phyloP scores from a whole-genome alignment of 2,329 filamentous ascomycete species.

The Diaporthe sp. region DNA sequence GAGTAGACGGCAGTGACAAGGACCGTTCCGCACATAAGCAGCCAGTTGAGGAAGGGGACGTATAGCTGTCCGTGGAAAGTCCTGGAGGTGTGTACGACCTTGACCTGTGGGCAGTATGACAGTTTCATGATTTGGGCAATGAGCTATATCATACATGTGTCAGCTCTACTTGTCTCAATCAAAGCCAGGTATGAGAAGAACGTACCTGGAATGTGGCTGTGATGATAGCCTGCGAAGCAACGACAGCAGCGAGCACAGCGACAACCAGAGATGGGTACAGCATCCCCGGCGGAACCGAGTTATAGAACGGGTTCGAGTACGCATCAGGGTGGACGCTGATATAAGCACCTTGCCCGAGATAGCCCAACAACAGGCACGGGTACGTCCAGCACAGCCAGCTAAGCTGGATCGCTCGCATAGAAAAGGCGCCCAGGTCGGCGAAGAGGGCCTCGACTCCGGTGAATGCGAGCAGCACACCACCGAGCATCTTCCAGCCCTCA shows the following conservation, averaged over 20 bases:
- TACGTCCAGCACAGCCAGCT: conserved; percentile 76
- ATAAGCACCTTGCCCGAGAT: conserved; percentile 78
- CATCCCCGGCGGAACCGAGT: conserved; percentile 72
- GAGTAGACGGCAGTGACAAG: conserved; percentile 78
- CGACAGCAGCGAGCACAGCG: conserved; percentile 75
- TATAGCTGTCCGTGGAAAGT: conserved; percentile 80
- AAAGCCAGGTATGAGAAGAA: neutral
- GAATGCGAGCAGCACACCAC: conserved; percentile 78
- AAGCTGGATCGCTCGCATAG: conserved; percentile 73
- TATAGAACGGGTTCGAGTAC: conserved; percentile 79
- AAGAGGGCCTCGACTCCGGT: conserved; percentile 82
- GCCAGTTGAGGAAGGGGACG: conserved; percentile 79
- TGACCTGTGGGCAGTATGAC: conserved; percentile 79
- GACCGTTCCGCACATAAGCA: conserved; percentile 78
- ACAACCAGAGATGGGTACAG: conserved; percentile 75
- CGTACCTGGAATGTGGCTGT: conserved; percentile 73
- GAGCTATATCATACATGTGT: conserved; percentile 37
- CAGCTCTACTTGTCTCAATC: neutral
- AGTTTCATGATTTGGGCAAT: conserved; percentile 76
- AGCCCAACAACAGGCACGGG: conserved; percentile 71
- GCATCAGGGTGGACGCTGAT: conserved; percentile 66
- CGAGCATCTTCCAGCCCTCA: conserved; percentile 71
- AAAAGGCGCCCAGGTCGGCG: conserved; percentile 80
- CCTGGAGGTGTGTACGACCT: conserved; percentile 75
- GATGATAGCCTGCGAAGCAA: conserved; percentile 81